phyloP scores from a whole-genome alignment of 192 early-diverging fungal genomes.

The Hyaloraphidium curvatum region DNA sequence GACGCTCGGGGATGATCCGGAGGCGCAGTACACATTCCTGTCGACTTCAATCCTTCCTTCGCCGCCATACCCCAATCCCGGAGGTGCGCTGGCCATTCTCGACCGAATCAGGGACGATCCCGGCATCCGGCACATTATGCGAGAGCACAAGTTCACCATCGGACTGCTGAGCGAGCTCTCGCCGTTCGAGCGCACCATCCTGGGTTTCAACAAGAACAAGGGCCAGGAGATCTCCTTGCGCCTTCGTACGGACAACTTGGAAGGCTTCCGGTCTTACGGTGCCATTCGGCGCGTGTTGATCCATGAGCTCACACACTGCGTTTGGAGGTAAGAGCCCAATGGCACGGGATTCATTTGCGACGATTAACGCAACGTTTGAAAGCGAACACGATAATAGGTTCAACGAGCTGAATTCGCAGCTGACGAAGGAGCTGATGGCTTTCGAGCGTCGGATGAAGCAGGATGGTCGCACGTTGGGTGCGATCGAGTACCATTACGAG shows the following conservation, averaged over 20 bases:
- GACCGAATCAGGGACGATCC: slow-evolving; percentile 43
- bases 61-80: slow-evolving; percentile 27
- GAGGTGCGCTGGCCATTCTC: slow-evolving; percentile 33
- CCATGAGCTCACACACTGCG: slow-evolving; percentile 63
- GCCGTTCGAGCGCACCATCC: slow-evolving; percentile 38
- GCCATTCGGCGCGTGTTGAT: slow-evolving; percentile 44
- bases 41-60: no score
- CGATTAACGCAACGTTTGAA: no score
- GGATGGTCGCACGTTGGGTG: no score
- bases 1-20: no score
- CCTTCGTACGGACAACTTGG: slow-evolving; percentile 52
- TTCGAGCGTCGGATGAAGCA: no score
- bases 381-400: slow-evolving; percentile 51
- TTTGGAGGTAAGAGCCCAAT: no score
- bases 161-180: slow-evolving; percentile 45
- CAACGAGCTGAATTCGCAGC: slow-evolving; percentile 43
- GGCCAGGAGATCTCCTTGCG: slow-evolving; percentile 54
- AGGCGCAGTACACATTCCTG: no score
- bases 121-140: slow-evolving; percentile 24
- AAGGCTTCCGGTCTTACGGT: slow-evolving; percentile 55
- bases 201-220: slow-evolving; percentile 32
- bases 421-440: slow-evolving; percentile 59
- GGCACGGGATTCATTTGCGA: no score
- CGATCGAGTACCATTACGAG: no score
- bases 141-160: slow-evolving; percentile 40